phyloP scores from a whole-genome alignment of 148 eudicot species.

The Dysphania ambrosioides region DNA sequence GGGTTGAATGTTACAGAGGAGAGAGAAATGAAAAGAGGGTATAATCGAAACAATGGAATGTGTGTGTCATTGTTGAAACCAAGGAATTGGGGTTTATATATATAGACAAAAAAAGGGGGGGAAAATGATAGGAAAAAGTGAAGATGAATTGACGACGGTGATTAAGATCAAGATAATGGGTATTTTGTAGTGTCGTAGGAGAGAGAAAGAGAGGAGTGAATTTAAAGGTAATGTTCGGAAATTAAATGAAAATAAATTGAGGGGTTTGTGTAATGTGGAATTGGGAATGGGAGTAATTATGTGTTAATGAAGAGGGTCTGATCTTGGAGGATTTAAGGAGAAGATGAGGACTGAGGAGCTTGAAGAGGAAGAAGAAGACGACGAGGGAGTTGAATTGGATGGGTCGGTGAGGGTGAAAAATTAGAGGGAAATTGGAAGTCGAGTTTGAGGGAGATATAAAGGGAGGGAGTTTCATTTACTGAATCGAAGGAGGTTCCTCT shows the following conservation, averaged over 20 bases:
- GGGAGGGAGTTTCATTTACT: too few species aligned
- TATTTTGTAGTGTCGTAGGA: constrained; percentile 8
- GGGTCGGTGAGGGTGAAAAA: constrained; percentile 25
- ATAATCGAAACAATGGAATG: not conserved
- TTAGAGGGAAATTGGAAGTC: too few species aligned
- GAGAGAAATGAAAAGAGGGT: not conserved
- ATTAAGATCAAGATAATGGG: constrained; percentile 18
- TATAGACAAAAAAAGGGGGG: not conserved
- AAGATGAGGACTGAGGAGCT: not conserved
- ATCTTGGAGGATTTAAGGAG: too few species aligned
- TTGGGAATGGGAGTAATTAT: too few species aligned
- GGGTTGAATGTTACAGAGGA: not conserved
- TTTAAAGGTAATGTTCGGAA: constrained; percentile 16
- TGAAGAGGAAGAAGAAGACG: not conserved
- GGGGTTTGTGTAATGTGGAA: too few species aligned
- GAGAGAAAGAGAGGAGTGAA: constrained; percentile 13
- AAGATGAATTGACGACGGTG: not conserved
- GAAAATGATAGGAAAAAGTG: constrained; percentile 3
- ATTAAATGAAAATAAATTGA: too few species aligned
- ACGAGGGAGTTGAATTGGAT: not conserved
- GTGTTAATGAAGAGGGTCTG: too few species aligned
- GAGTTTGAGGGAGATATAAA: too few species aligned
- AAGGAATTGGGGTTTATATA: not conserved
- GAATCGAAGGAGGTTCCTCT: too few species aligned
- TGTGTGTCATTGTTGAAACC: constrained; percentile 4